Conservation (phyloP, 2,329 filamentous ascomycete species). For the Calonectria honghensis region DNA sequence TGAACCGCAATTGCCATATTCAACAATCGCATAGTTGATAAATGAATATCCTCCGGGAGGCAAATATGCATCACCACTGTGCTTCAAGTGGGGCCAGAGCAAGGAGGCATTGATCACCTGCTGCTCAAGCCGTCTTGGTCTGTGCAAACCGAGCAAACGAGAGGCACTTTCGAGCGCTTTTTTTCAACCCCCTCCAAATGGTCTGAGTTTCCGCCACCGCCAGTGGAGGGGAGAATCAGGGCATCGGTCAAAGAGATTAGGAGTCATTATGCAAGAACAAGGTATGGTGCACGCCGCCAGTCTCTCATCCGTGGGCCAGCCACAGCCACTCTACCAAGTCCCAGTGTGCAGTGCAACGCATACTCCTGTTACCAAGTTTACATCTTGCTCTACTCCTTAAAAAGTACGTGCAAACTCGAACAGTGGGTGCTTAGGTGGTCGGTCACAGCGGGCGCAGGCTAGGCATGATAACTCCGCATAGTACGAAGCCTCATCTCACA, state of each 20-base stretch:
- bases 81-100: constrained; percentile 30
- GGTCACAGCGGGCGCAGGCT: not conserved
- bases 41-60: not conserved
- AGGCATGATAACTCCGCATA: not conserved
- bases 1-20: constrained; percentile 8
- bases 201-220: constrained; percentile 23
- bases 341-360: not conserved
- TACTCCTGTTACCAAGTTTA: not conserved
- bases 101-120: constrained; percentile 38
- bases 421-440: not conserved
- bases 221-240: constrained; percentile 17
- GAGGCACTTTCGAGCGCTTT: constrained; percentile 34
- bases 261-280: constrained; percentile 12
- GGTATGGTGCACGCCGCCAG: not conserved
- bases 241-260: constrained; percentile 11
- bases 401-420: not conserved
- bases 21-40: constrained; percentile 10
- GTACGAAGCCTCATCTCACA: not conserved
- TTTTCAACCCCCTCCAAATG: constrained; percentile 30
- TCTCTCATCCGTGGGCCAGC: not conserved
- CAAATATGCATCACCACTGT: constrained; percentile 27
- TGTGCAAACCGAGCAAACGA: constrained; percentile 30
- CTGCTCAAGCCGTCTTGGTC: constrained; percentile 25
- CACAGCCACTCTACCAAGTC: not conserved
- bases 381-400: not conserved